These are phyloP conservation scores for Russula virescens DNA, from an alignment of 768 basidiomycete species.

Conservation along the genomic window DNA sequence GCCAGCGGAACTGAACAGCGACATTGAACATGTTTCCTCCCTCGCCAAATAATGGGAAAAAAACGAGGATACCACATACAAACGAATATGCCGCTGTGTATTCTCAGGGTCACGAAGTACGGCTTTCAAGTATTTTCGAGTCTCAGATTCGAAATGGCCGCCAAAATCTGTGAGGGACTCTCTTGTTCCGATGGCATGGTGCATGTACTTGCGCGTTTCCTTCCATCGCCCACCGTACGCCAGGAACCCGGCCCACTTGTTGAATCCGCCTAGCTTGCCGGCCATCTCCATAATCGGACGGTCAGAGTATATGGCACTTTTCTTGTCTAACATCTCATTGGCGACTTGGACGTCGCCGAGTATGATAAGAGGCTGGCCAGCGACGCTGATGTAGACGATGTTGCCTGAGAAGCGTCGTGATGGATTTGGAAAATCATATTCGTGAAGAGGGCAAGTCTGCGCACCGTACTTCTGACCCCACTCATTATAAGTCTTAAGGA, in stretches of 20 bases:
- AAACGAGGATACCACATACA: neutral
- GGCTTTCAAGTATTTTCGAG: neutral
- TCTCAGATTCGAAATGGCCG: conserved; percentile 5
- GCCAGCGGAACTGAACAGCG: conserved; percentile 13
- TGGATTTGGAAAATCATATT: neutral
- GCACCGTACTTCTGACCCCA: conserved; percentile 10
- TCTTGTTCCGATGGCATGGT: conserved; percentile 11
- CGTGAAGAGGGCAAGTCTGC: neutral
- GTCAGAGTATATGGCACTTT: conserved; percentile 13
- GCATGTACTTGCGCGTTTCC: conserved; percentile 12
- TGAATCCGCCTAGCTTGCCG: conserved; percentile 10
- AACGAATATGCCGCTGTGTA: neutral
- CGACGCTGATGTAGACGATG: conserved; percentile 2
- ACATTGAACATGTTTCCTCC: neutral
- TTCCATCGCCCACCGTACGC: conserved; percentile 4
- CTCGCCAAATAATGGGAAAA: neutral
- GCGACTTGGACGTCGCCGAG: conserved; percentile 1
- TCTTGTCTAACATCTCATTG: conserved; percentile 15
- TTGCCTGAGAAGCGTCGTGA: neutral
- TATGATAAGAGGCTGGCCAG: conserved; percentile 8
- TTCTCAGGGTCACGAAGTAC: conserved; percentile 5
- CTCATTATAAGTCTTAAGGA: neutral
- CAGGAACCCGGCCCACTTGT: neutral
- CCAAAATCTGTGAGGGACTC: conserved; percentile 1
- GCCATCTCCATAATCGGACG: conserved; percentile 12